Evolutionary conservation across 208 protist genomes (phyloP), one percentile per base, ranked within the genome.

Genomic region (Trypanosoma caninum): DNA sequence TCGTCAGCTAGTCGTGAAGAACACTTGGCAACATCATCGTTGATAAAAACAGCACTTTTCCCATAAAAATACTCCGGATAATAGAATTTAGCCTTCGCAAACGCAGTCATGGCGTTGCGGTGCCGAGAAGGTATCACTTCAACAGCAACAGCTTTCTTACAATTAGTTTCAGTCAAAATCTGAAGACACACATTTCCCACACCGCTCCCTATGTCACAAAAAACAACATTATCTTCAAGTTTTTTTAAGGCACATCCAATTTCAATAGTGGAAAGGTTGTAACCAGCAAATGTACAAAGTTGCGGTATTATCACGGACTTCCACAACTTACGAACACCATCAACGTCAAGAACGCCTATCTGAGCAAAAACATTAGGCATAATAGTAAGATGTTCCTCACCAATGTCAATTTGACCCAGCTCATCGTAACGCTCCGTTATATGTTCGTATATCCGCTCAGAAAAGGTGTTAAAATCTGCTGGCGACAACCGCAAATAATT

Each of bases 121-220:
- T 82, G 58, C 5, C 83, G 76, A 10, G 83, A 90, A 14, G 83
- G 82, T 60, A 91, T 91, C 16, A 89, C 66, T 63, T 94, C 83
- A 34, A 91, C 73, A 9, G 83, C 87, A n/a, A 94, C 74, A 37
- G 70, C 76, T 48, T 82, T 87, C 20, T 46, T 61, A 59, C 83
- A 94, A 11, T 65, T 71, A 8, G 87, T 89, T 48, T 94, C 83
- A 13, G 76, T 77, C 41, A 94, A 78, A 41, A 94, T 58, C 48
- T 94, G 87, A 23, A 94, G 64, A 47, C 87, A 94, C 1, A 91
- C 74, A 57, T 91, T 91, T 53, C 87, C 87, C 2, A 91, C 79
- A 8, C 81, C 81, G 57, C 87, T 91, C n/a, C 87, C 87, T 44
- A 94, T 85, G 38, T 94, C 87, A 48, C 87, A 94, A 46, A 94